Evolutionary conservation across 176 grass and related monocot genomes (phyloP), one percentile per base, ranked within the genome.

Genomic region (Eleusine indica): DNA sequence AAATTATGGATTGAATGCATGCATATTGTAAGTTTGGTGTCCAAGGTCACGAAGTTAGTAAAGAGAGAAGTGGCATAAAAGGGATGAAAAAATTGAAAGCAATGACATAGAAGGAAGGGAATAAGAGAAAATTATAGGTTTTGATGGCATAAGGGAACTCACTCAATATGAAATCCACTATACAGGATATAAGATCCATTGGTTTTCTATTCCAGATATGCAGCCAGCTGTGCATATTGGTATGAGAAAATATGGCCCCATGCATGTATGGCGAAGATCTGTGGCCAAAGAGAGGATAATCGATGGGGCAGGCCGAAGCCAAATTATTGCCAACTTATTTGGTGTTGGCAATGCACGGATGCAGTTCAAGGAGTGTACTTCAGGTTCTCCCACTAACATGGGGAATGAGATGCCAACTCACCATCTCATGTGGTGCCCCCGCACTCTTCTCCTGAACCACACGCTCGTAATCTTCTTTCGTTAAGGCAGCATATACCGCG

Each of bases 371-470:
- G 0, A 52, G 38, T 69, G 64, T 77, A 46, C 73, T 62, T 70
- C 73, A 77, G 38, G 73, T 60, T 77, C 73, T 38, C 53, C 66
- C 83, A 71, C 18, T 71, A 78, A 19, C 53, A 78, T 39, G 75
- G 29, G 65, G 83, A 71, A 78, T 85, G 29, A 78, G 83, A 78
- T 78, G 66, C 75, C 41, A 85, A 78, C 65, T 78, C 66, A 63
- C 19, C 53, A 39, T 85, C 52, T 78, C 66, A 63, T 85, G 75
- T 78, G 83, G 66, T 37, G 74, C 40, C 18, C 1, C 66, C 18
- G 21, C 32, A 16, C 18, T 22, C 22, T 25, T 42, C 53, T 78
- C 41, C 53, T 51, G 22, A 78, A 63, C 83, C 75, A 85, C 21
- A 78, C 65, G 46, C 9, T 51, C 69, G 9, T 71, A 48, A 29